phyloP scores from a whole-genome alignment of 2,329 filamentous ascomycete species.

The Tolypocladium guangdongense region DNA sequence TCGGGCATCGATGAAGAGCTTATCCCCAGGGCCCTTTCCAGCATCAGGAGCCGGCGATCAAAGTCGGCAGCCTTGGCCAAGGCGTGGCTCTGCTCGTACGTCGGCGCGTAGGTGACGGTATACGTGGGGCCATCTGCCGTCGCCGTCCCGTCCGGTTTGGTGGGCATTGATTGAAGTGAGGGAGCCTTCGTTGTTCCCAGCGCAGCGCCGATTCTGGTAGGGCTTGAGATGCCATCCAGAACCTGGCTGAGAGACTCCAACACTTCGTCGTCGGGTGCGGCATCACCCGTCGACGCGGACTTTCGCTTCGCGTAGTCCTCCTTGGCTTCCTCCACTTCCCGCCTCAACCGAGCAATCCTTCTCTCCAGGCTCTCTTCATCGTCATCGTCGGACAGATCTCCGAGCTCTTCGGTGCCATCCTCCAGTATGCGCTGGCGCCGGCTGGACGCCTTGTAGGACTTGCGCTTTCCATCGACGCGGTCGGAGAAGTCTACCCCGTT shows the following conservation, averaged over 20 bases:
- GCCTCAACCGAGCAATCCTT: constrained; percentile 70
- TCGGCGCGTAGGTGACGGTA: constrained; percentile 52
- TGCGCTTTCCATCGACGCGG: constrained; percentile 69
- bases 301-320: constrained; percentile 46
- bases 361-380: constrained; percentile 65
- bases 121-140: constrained; percentile 37
- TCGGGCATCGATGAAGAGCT: constrained; percentile 57
- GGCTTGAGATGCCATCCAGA: constrained; percentile 51
- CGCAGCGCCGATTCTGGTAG: constrained; percentile 8
- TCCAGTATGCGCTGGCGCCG: constrained; percentile 52
- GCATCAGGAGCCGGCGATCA: constrained; percentile 63
- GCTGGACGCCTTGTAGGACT: constrained; percentile 69
- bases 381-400: constrained; percentile 66
- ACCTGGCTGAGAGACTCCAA: constrained; percentile 60
- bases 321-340: constrained; percentile 70
- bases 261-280: constrained; percentile 17
- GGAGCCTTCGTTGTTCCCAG: constrained; percentile 6
- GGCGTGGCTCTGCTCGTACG: constrained; percentile 57
- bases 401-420: constrained; percentile 56
- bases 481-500: constrained; percentile 81
- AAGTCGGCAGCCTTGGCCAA: constrained; percentile 79
- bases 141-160: constrained; percentile 10
- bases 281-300: constrained; percentile 39
- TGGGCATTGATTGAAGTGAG: constrained; percentile 5
- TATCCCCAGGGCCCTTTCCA: constrained; percentile 76